Conservation (phyloP, 345 rosid species). For the Lumnitzera littorea region DNA sequence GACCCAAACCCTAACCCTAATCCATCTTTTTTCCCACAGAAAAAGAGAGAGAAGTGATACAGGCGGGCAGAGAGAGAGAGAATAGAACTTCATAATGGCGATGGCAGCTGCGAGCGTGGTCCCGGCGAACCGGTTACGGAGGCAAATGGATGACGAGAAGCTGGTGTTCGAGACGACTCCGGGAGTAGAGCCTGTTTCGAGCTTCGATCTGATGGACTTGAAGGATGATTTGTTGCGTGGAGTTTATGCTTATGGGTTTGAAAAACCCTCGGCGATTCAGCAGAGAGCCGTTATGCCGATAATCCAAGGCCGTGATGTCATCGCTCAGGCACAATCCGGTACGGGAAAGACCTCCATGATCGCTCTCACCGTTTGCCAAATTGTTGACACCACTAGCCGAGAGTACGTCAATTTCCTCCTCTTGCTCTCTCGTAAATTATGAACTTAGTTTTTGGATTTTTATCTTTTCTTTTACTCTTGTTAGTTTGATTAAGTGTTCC, state of each 20-base stretch:
- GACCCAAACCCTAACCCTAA: too few species aligned
- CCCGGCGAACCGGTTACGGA: conserved; percentile 22
- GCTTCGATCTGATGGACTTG: conserved; percentile 80
- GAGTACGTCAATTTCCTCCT: conserved; percentile 40
- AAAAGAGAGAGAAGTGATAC: too few species aligned
- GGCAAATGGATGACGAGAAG: conserved; percentile 37
- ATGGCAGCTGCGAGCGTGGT: conserved; percentile 19
- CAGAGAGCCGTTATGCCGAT: conserved; percentile 96
- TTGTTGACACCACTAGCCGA: conserved; percentile 58
- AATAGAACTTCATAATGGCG: conserved; percentile 10
- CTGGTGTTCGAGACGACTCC: conserved; percentile 81
- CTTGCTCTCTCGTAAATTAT: background rate
- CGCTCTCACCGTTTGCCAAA: conserved; percentile 88
- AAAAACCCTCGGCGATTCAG: conserved; percentile 95
- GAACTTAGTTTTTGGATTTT: too few species aligned
- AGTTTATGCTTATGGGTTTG: conserved; percentile 77
- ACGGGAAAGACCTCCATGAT: conserved; percentile 97
- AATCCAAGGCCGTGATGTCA: conserved; percentile 83
- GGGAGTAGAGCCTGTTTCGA: conserved; percentile 77
- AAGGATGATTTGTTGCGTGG: conserved; percentile 80
- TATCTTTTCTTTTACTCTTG: too few species aligned
- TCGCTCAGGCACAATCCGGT: conserved; percentile 99
- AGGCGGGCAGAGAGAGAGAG: background rate
- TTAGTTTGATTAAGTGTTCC: too few species aligned
- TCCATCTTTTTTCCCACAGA: too few species aligned